Evolutionary conservation across 257 asterid species (phyloP), one percentile per base, ranked within the genome.

Genomic region (Nicotiana noctiflora): DNA sequence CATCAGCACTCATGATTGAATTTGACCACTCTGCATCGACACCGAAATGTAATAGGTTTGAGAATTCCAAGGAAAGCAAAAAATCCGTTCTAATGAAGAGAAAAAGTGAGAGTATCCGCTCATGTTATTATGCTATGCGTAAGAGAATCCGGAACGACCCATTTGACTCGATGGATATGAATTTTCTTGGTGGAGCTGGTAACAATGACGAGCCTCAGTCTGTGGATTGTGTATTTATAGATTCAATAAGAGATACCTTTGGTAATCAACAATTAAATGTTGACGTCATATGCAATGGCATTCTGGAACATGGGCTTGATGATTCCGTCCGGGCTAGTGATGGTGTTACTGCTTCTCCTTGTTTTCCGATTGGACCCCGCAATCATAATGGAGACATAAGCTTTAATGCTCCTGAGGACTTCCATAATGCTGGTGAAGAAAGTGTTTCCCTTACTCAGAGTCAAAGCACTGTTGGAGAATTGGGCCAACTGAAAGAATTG

Each of bases 91-190:
- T 85, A 9, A 74, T 82, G 77, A 94, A 94, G 90, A 88, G 97
- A 86, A 93, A 86, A 86, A 61, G 82, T 44, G 91, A 86, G 80
- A 90, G 90, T 84, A 63, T 93, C 82, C 85, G 91, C 18, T 85
- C 80, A 79, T 65, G 87, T 44, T 94, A 93, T 67, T 90, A 90
- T 84, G 83, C 92, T 14, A 86, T 88, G 98, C 89, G 91, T 18
- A 91, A 92, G 88, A 93, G 93, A 86, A 84, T 94, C 55, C 61
- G 88, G 64, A 85, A 67, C 18, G 93, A 83, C 56, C 89, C 92
- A 21, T 67, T 88, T 61, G 85, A 81, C 62, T 29, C 86, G 29
- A 84, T 75, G 85, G 90, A 75, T 64, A 65, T 84, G 63, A 75
- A 83, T 86, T 84, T 84, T 81, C 85, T 83, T 80, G 80, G 81